Evolutionary conservation across 768 basidiomycete genomes (phyloP), one percentile per base, ranked within the genome.

Genomic region (Phylloporus scabripes): DNA sequence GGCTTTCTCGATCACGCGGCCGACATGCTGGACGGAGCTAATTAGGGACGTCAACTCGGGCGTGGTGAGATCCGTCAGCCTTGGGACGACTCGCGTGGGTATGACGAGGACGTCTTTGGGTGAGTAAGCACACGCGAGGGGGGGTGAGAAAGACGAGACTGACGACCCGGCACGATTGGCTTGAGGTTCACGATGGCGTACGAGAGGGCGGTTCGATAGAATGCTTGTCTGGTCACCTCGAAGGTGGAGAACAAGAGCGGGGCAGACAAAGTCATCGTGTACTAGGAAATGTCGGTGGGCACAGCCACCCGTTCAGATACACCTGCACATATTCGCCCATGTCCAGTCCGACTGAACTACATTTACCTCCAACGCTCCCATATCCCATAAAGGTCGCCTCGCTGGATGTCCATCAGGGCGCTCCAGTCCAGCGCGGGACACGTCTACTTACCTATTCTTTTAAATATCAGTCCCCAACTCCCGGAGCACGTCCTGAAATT

Each of bases 141-240:
- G n/a, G 6, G 20, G 18, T 18, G 11, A 21, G 26, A 23, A n/a
- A 3, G 8, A 28, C 10, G 5, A 20, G 34, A 78, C 90, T 70
- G 67, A 98, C 95, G 93, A 42, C 93, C 93, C 34, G 92, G 92
- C 8, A 94, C 82, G 56, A 96, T 83, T 1, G 94, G 95, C 59
- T 92, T 96, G 52, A 96, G 80, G 64, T 98, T 98, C 40, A 97
- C 94, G 53, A 96, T 85, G 1, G 89, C 95, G 66, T 79, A 87
- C 0, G 87, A 81, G 11, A 87, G 74, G 1, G 79, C 57, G 4
- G 81, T 77, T 21, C 80, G 76, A 60, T 86, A 84, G 67, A 94
- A 91, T 0, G 74, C 80, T 62, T 91, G 88, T 36, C 76, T 74
- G 5, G 85, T 81, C 9, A 91, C 87, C 54, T 90, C 87, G 46